Base-by-base conservation (phyloP, 352 stramenopile species). In the Halophytophthora batemanensis region DNA sequence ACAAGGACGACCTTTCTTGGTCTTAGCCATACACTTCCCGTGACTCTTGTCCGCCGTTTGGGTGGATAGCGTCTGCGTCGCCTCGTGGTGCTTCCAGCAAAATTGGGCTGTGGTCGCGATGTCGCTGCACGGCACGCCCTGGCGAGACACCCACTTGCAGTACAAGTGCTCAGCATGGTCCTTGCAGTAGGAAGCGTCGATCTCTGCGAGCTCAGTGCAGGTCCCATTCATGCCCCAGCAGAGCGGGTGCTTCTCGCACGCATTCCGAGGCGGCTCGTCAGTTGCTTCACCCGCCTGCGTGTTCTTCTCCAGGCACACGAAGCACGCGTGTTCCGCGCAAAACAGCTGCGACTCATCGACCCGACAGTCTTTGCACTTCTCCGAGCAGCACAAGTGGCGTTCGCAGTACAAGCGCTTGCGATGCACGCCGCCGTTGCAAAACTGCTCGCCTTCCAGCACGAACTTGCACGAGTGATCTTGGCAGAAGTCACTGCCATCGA, bases 291-390 rank as follows among this genome's bases (percentile, higher is more conserved):
- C 57, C 2, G 66, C 47, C 6, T 41, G 3, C 18, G 63, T 34
- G 7, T 41, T 44, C 17, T 44, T 56, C 37, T 41, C 44, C 4
- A 86, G 44, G 29, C 80, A 90, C 14, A 88, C 55, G 36, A 83
- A 87, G 22, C 80, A 90, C 7, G 63, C 61, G 41, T 90, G 80
- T 7, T 75, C 50, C 8, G 50, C 45, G 23, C 80, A 90, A 49
- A 69, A 86, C 14, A 34, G 28, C 36, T 86, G 63, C 6, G n/a
- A 6, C 4, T 70, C 53, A 11, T 50, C 33, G 13, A 75, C 44
- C 21, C 66, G 48, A 18, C 59, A 56, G 15, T 54, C 64, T n/a
- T 74, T 71, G 63, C 75, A 86, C 10, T 63, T 56, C 6, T 53
- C 48, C 12, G 48, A 42, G 1, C 48, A 56, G 45, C 77, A 88